A percentile compares a stretch with the other conserved stretches of the same genome.
These are phyloP conservation scores for Moesziomyces parantarcticus DNA, from an alignment of 1,284 basidiomycete species.

Conservation along the genomic window DNA sequence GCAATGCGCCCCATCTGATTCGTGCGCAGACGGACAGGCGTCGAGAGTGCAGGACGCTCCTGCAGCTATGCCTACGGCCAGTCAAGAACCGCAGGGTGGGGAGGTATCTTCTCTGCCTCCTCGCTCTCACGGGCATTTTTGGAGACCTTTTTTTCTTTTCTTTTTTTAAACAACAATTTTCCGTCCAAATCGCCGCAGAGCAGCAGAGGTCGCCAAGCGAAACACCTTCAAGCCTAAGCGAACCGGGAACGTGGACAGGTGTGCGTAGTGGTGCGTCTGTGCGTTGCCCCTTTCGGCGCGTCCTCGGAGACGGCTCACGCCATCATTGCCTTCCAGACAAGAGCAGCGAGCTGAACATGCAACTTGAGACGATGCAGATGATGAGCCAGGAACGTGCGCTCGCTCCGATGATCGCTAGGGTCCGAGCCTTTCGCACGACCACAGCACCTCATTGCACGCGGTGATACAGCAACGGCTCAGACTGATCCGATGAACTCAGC, in stretches of 20 bases:
- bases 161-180: not conserved
- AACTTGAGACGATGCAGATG: not conserved
- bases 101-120: not conserved
- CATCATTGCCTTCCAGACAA: not conserved
- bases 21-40: not conserved
- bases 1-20: not conserved
- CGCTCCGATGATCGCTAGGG: not conserved
- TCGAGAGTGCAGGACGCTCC: not conserved
- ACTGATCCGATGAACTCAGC: not conserved
- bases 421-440: not conserved
- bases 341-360: not conserved
- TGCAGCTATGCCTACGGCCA: not conserved
- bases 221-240: conserved; percentile 10
- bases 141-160: not conserved
- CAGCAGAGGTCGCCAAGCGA: conserved; percentile 11
- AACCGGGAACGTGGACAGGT: conserved; percentile 40
- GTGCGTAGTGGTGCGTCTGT: not conserved
- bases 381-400: not conserved
- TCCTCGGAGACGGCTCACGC: not conserved
- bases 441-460: not conserved
- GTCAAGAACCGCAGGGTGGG: not conserved
- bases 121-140: not conserved
- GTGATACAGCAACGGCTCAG: not conserved
- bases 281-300: not conserved
- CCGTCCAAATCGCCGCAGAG: no score